Conservation (phyloP, 1,284 basidiomycete genomes). For the Pholiota adiposa region DNA sequence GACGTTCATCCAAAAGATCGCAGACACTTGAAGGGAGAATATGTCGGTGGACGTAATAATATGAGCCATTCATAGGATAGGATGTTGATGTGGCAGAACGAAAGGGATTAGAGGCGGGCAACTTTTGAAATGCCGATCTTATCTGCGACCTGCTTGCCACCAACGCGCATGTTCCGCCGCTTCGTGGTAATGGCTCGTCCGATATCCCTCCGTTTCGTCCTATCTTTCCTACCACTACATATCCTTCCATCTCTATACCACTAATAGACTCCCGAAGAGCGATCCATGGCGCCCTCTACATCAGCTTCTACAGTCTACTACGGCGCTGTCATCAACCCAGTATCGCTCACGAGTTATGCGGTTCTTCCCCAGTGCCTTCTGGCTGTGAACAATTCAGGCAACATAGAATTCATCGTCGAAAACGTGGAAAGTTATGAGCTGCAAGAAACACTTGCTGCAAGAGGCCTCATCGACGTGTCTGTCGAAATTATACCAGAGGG, state of each 20-base stretch:
- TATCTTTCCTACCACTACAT: neutral
- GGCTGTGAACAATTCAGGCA: conserved; percentile 58
- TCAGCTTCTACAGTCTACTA: conserved; percentile 51
- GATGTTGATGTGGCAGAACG: neutral
- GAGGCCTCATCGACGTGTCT: conserved; percentile 38
- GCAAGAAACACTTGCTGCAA: conserved; percentile 48
- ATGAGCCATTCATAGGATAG: no score
- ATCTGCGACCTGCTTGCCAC: conserved; percentile 4
- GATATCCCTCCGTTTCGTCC: neutral
- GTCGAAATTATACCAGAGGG: conserved; percentile 58
- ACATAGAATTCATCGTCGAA: conserved; percentile 70
- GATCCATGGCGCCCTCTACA: neutral
- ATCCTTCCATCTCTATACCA: neutral
- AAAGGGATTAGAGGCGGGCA: neutral
- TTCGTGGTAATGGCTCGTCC: conserved; percentile 2
- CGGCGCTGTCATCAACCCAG: conserved; percentile 71
- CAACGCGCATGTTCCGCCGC: conserved; percentile 5
- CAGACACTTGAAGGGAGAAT: no score
- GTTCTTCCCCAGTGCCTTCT: conserved; percentile 63
- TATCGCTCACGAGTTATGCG: conserved; percentile 55
- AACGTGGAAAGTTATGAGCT: conserved; percentile 51
- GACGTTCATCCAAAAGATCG: no score
- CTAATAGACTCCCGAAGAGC: neutral
- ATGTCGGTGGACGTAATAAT: no score
- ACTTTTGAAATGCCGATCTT: conserved; percentile 5